Evolutionary conservation across 345 rosid species (phyloP), one percentile per base, ranked within the genome.

Genomic region (Populus tremula): DNA sequence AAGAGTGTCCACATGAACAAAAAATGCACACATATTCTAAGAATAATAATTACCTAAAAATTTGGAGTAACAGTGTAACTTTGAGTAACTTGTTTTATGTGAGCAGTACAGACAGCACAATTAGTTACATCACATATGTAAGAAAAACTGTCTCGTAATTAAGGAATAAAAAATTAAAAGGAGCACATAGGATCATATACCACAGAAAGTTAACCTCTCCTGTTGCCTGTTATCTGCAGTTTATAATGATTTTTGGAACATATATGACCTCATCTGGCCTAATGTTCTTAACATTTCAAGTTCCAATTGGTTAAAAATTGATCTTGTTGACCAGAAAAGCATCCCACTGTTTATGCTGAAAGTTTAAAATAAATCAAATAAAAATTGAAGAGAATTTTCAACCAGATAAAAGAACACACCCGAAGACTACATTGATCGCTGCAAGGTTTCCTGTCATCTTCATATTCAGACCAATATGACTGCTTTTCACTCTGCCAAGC

Each of bases 381-480:
- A 43, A 33, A 13, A 23, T 56, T 18, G 2, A 45, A 25, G 25
- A 70, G 13, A 39, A 35, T 21, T 31, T 16, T 17, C 38, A 47
- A 2, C 33, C 25, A 54, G 23, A 54, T 47, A 33, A 71, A 7
- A 21, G 25, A 77, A 70, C 59, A 84, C 72, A 92, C 99, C 94
- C 75, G 85, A 77, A 93, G 92, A 85, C 86, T 88, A 85, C 99
- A 96, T 13, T 89, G 90, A 66, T 91, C 89, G 70, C 99, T 80
- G 83, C 99, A 96, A 85, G 97, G 98, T 78, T 85, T 91, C 84
- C 90, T 79, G 72, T 89, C 94, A 84, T 90, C 96, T 86, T 93
- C 96, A 85, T 82, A 83, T 79, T 93, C 98, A 75, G 94, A 83
- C 89, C 91, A 87, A 85, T 87, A 89, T 47, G 94, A 79, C 79